A percentile compares a stretch with the other conserved stretches of the same genome.
These are phyloP conservation scores for Leptomonas seymouri DNA, from an alignment of 208 protist species.

Conservation along the genomic window DNA sequence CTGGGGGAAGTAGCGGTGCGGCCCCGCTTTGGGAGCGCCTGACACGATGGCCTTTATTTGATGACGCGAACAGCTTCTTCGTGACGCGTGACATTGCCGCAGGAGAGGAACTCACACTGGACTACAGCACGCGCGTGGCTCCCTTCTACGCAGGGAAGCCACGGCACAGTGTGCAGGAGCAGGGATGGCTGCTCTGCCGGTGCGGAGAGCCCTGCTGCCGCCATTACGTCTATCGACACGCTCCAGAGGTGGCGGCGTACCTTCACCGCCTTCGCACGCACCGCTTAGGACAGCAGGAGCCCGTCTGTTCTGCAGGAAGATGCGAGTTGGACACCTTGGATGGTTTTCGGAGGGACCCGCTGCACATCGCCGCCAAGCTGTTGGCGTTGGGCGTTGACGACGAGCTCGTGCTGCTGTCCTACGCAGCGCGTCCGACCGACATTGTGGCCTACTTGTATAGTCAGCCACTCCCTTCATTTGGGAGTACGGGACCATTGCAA, in stretches of 20 bases:
- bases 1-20: background rate
- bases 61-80: conserved; percentile 80
- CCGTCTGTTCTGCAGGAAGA: background rate
- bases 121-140: conserved; percentile 65
- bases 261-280: conserved; percentile 8
- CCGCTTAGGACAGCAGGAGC: too few species aligned
- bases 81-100: conserved; percentile 60
- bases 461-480: conserved; percentile 38
- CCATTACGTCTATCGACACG: conserved; percentile 57
- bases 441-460: conserved; percentile 50
- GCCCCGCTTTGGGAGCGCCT: conserved; percentile 30
- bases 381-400: conserved; percentile 61
- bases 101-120: conserved; percentile 72
- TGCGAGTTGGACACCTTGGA: background rate
- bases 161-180: conserved; percentile 21
- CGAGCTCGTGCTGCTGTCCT: conserved; percentile 60
- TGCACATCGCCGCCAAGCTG: conserved; percentile 34
- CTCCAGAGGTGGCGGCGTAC: conserved; percentile 15
- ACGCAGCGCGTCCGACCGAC: conserved; percentile 33
- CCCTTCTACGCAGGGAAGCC: conserved; percentile 46
- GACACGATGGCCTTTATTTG: conserved; percentile 50
- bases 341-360: conserved; percentile 5
- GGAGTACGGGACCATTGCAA: background rate
- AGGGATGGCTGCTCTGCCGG: conserved; percentile 47
- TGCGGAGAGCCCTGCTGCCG: conserved; percentile 54